These are phyloP conservation scores for Bromus sterilis DNA, from an alignment of 176 grass and related monocot genomes.

Conservation along the genomic window DNA sequence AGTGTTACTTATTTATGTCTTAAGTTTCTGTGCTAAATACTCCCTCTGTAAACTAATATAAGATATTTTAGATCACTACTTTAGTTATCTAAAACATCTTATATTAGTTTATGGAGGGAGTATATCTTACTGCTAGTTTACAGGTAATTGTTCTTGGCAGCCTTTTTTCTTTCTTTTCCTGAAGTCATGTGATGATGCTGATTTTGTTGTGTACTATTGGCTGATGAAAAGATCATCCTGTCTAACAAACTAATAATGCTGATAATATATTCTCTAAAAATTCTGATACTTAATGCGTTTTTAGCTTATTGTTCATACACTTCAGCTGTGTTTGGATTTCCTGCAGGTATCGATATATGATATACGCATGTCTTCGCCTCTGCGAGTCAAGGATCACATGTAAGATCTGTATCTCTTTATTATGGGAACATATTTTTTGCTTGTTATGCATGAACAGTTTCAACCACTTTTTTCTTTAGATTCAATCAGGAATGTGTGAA, in stretches of 20 bases:
- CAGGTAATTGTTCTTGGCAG: neutral
- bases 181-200: neutral
- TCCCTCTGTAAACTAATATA: too few relatives aligned
- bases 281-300: neutral
- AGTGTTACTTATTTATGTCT: conserved; percentile 1
- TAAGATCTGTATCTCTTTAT: conserved; percentile 36
- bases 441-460: neutral
- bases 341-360: conserved; percentile 90
- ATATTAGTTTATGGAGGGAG: too few relatives aligned
- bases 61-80: too few relatives aligned
- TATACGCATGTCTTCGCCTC: conserved; percentile 78
- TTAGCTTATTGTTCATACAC: neutral
- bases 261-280: neutral
- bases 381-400: conserved; percentile 96
- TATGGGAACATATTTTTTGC: neutral
- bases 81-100: too few relatives aligned
- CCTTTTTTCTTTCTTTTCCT: neutral
- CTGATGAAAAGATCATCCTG: neutral
- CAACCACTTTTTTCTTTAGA: neutral
- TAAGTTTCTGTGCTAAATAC: neutral
- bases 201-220: conserved; percentile 1
- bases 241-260: neutral
- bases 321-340: neutral
- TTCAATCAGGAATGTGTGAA: neutral
- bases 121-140: neutral